Evolutionary conservation across 2,329 filamentous ascomycete genomes (phyloP), one percentile per base, ranked within the genome.

Genomic region (Cyphellophora europaea): DNA sequence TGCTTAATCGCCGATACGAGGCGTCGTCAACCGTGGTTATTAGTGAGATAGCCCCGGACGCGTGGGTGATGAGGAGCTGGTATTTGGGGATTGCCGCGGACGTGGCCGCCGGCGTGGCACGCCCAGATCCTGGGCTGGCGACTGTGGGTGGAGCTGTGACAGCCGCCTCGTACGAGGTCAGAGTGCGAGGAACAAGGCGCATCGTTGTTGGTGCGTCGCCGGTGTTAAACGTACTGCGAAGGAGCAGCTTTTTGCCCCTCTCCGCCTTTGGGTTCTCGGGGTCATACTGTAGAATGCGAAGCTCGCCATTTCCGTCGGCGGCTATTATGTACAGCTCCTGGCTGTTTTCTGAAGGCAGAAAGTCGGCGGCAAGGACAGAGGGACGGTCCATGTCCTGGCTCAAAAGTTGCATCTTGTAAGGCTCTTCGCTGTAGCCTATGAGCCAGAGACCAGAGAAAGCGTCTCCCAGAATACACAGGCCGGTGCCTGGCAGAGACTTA

Each of bases 401-500:
- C 47, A 96, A 87, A 3, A 95, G 71, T 43, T 87, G 82, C 77
- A 98, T 87, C 48, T 83, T 88, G 56, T 96, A 98, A 1, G 91
- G 91, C 53, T 96, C 91, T 61, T 98, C 89, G 6, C 84, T 91
- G 54, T 95, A 98, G 1, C 91, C 91, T 0, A 85, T 83, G 48
- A 98, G 93, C 87, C 91, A 96, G 2, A 96, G 69, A 0, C 91
- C 91, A 62, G 94, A 94, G 54, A 91, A 78, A 1, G 82, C 84
- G 61, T 98, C 91, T 0, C 84, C 83, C 62, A 95, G 78, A 8
- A 94, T 69, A 51, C 84, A 87, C 54, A 98, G 69, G 1, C 89
- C 88, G 1, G 86, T 93, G 2, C 81, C 77, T 3, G 78, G 77
- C 12, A 98, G 69, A 50, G 86, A 84, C 53, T 88, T 91, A 35